phyloP scores from a whole-genome alignment of 2,329 filamentous ascomycete species.

The Paraphoma chrysanthemicola region DNA sequence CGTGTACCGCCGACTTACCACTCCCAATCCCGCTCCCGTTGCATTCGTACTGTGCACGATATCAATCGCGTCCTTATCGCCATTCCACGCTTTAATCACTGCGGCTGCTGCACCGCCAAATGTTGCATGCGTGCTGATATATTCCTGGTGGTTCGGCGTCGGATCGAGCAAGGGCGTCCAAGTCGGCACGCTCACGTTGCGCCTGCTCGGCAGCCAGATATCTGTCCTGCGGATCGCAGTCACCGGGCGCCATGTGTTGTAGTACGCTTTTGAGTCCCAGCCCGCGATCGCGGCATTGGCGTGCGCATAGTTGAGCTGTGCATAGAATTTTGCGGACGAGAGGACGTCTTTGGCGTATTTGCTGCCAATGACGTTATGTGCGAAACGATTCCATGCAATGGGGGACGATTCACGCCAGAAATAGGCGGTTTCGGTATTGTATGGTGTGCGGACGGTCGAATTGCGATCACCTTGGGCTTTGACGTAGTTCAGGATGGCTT shows the following conservation, averaged over 20 bases:
- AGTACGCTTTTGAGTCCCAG: slow-evolving; percentile 32
- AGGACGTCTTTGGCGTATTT: slow-evolving; percentile 26
- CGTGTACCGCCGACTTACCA: slow-evolving; percentile 28
- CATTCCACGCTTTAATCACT: slow-evolving; percentile 28
- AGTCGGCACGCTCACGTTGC: slow-evolving; percentile 20
- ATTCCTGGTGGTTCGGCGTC: slow-evolving; percentile 38
- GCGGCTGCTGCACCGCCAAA: slow-evolving; percentile 33
- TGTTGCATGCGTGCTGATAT: slow-evolving; percentile 33
- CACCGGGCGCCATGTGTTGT: slow-evolving; percentile 34
- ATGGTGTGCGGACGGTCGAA: slow-evolving; percentile 27
- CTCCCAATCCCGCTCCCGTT: slow-evolving; percentile 26
- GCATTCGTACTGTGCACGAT: slow-evolving; percentile 33
- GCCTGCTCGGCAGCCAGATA: slow-evolving; percentile 27
- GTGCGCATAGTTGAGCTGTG: slow-evolving; percentile 36
- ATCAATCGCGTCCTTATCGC: slow-evolving; percentile 24
- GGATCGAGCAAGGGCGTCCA: slow-evolving; percentile 34
- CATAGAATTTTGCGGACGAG: slow-evolving; percentile 34
- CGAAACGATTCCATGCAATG: slow-evolving; percentile 34
- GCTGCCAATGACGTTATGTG: slow-evolving; percentile 27
- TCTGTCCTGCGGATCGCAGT: slow-evolving; percentile 25
- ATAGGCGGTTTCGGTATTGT: slow-evolving; percentile 34
- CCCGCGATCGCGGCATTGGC: slow-evolving; percentile 36
- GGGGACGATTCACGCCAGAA: slow-evolving; percentile 36
- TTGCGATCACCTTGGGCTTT: slow-evolving; percentile 31
- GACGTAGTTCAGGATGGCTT: slow-evolving; percentile 24